A percentile compares a stretch with the other conserved stretches of the same genome.
phyloP scores from a whole-genome alignment of 805 yeast genomes.

The Saccharomycodes ludwigii region DNA sequence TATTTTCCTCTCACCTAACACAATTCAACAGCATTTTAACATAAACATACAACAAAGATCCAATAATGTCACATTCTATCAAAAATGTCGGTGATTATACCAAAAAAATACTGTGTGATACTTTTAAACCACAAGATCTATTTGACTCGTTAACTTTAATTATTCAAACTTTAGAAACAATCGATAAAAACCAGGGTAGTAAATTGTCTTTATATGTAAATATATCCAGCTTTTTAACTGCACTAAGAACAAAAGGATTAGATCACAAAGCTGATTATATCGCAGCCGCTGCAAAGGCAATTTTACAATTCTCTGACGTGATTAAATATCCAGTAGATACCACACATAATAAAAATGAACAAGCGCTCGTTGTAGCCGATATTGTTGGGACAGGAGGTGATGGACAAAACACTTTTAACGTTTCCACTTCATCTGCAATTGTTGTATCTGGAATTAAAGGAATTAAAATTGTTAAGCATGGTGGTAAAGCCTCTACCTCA shows the following conservation, averaged over 20 bases:
- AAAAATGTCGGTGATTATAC: constrained; percentile 28
- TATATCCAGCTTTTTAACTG: constrained; percentile 68
- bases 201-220: constrained; percentile 35
- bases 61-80: constrained; percentile 4
- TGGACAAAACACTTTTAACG: constrained; percentile 94
- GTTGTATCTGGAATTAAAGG: constrained; percentile 79
- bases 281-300: constrained; percentile 73
- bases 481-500: constrained; percentile 94
- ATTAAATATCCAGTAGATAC: constrained; percentile 23
- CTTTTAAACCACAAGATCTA: constrained; percentile 52
- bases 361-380: constrained; percentile 30
- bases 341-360: neutral
- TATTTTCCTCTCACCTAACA: too few species aligned
- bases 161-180: constrained; percentile 47
- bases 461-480: constrained; percentile 79
- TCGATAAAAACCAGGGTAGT: constrained; percentile 4
- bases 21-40: too few species aligned
- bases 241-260: constrained; percentile 56
- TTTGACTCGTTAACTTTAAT: constrained; percentile 48
- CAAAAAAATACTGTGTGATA: constrained; percentile 43
- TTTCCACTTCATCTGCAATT: constrained; percentile 87
- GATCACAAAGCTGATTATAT: constrained; percentile 76
- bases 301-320: constrained; percentile 49
- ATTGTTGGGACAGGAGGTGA: constrained; percentile 99
- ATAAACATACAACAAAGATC: neutral